Percentiles rank a stretch among this genome's conserved stretches.
Conservation (phyloP, 83 land plant species). For the Thuja plicata region DNA sequence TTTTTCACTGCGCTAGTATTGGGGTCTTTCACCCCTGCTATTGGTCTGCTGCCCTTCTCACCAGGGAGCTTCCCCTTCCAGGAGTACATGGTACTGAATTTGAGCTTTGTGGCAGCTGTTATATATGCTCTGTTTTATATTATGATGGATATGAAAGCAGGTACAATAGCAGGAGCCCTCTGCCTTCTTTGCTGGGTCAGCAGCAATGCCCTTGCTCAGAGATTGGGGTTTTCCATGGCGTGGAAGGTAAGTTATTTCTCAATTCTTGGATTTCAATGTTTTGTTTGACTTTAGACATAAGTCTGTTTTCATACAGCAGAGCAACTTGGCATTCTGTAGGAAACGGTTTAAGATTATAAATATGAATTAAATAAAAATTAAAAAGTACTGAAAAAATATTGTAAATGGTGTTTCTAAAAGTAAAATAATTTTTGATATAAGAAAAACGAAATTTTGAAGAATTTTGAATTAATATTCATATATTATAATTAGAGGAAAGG, state of each 20-base stretch:
- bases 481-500: too few relatives aligned
- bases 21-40: slow-evolving; percentile 52
- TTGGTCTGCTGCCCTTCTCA: slow-evolving; percentile 26
- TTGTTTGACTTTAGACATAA: not conserved
- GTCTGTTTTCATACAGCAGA: too few relatives aligned
- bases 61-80: slow-evolving; percentile 30
- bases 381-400: too few relatives aligned
- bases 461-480: too few relatives aligned
- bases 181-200: slow-evolving; percentile 84
- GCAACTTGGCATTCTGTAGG: too few relatives aligned
- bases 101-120: slow-evolving; percentile 55
- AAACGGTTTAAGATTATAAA: too few relatives aligned
- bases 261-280: not conserved
- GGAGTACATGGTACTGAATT: slow-evolving; percentile 54
- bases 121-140: slow-evolving; percentile 56
- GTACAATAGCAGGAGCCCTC: slow-evolving; percentile 68
- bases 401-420: too few relatives aligned
- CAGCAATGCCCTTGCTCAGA: slow-evolving; percentile 52
- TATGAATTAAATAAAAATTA: too few relatives aligned
- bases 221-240: slow-evolving; percentile 62
- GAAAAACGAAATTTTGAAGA: too few relatives aligned
- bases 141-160: slow-evolving; percentile 69
- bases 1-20: slow-evolving; percentile 65
- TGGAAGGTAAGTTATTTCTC: slow-evolving; percentile 72
- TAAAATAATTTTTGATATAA: too few relatives aligned